phyloP scores from a whole-genome alignment of 164 flowering plant species.

The Vitis amurensis region DNA sequence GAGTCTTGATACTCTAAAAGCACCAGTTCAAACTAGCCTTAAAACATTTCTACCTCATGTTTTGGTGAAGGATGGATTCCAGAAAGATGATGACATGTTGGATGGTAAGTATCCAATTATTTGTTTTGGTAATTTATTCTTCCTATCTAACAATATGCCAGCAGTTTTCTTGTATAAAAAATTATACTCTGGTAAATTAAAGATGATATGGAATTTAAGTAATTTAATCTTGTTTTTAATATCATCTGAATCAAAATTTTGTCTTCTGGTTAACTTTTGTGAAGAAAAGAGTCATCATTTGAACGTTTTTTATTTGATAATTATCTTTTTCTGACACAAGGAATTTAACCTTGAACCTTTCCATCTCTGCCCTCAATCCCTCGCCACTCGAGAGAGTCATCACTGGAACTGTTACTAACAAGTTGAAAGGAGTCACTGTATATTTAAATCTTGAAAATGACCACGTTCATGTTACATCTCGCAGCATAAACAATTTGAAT shows the following conservation, averaged over 20 bases:
- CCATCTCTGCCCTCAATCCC: no score
- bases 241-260: neutral
- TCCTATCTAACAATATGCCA: neutral
- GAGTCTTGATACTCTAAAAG: conserved; percentile 8
- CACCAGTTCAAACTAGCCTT: conserved; percentile 7
- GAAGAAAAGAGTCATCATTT: neutral
- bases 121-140: neutral
- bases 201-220: neutral
- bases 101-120: conserved; percentile 19
- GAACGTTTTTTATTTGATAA: neutral
- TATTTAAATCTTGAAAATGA: neutral
- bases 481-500: neutral
- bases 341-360: no score
- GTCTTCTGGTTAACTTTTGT: neutral
- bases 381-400: no score
- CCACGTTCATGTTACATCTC: neutral
- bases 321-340: no score
- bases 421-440: no score
- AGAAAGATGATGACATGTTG: conserved; percentile 1
- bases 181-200: neutral
- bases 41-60: conserved; percentile 15
- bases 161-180: neutral
- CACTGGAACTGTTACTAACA: no score
- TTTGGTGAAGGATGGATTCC: conserved; percentile 18
- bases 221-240: neutral